A percentile compares a stretch with the other conserved stretches of the same genome.
Conservation (phyloP, 2,329 filamentous ascomycete species). For the Pseudonectria foliicola region DNA sequence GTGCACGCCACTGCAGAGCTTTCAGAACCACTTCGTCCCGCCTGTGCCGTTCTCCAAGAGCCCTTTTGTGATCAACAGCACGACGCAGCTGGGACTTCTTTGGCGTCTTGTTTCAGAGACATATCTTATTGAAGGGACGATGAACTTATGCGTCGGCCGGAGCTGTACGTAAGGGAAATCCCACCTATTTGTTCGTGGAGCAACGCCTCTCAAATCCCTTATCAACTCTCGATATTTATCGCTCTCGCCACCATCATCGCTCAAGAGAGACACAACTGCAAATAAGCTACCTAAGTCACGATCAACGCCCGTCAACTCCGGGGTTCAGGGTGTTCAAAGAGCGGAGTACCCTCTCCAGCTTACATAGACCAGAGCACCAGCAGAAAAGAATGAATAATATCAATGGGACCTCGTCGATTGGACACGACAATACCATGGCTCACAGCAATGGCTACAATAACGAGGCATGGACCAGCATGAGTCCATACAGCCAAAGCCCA, state of each 20-base stretch:
- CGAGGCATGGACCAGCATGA: constrained; percentile 50
- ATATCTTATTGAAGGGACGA: constrained; percentile 13
- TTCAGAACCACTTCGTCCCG: too few relatives aligned
- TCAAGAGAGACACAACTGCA: too few relatives aligned
- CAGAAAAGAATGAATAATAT: constrained; percentile 26
- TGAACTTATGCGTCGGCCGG: constrained; percentile 15
- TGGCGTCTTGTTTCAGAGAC: constrained; percentile 7
- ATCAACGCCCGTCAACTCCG: too few relatives aligned
- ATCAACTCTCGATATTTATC: constrained; percentile 6
- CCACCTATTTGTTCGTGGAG: constrained; percentile 10
- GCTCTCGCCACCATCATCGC: constrained; percentile 6
- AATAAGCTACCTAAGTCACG: too few relatives aligned
- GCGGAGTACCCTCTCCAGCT: background rate
- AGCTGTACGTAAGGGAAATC: constrained; percentile 18
- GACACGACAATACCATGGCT: constrained; percentile 25
- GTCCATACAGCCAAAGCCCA: constrained; percentile 56
- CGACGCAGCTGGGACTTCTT: too few relatives aligned
- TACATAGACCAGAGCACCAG: constrained; percentile 10
- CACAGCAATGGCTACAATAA: constrained; percentile 28
- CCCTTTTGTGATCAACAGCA: constrained; percentile 2
- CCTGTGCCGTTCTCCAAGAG: too few relatives aligned
- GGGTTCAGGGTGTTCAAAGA: too few relatives aligned
- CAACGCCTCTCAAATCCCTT: constrained; percentile 5
- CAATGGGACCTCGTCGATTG: constrained; percentile 25
- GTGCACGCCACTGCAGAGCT: too few relatives aligned